phyloP scores from a whole-genome alignment of 768 basidiomycete genomes.

The Russula ochroleuca region DNA sequence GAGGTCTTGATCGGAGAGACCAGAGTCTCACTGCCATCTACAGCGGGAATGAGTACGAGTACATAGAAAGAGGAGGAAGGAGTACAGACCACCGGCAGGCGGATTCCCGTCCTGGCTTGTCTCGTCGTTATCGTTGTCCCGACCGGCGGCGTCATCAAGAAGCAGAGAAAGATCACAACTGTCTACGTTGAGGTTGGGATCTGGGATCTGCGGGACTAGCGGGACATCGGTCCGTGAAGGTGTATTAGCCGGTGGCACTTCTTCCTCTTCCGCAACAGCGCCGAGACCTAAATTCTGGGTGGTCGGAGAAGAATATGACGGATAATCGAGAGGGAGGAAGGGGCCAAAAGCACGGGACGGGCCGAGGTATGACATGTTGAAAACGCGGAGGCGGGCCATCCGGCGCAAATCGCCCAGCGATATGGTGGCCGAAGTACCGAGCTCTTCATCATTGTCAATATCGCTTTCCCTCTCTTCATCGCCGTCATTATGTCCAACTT shows the following conservation, averaged over 20 bases:
- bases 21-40: background rate
- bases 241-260: background rate
- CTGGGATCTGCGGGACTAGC: conserved; percentile 8
- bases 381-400: conserved; percentile 37
- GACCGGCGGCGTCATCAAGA: background rate
- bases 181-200: background rate
- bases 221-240: background rate
- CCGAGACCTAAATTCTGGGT: too few species aligned
- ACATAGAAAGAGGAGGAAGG: background rate
- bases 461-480: conserved; percentile 2
- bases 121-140: background rate
- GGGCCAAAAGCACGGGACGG: conserved; percentile 38
- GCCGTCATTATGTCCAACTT: background rate
- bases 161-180: too few species aligned
- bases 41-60: background rate
- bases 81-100: background rate
- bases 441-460: conserved; percentile 10
- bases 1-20: too few species aligned
- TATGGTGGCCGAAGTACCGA: conserved; percentile 2
- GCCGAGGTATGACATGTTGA: conserved; percentile 37
- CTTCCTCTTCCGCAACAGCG: too few species aligned
- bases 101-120: too few species aligned
- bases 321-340: conserved; percentile 35
- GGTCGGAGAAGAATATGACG: too few species aligned
- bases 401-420: conserved; percentile 30